Base-by-base conservation (phyloP, 352 stramenopile species). In the Pythium rhizo-oryzae region DNA sequence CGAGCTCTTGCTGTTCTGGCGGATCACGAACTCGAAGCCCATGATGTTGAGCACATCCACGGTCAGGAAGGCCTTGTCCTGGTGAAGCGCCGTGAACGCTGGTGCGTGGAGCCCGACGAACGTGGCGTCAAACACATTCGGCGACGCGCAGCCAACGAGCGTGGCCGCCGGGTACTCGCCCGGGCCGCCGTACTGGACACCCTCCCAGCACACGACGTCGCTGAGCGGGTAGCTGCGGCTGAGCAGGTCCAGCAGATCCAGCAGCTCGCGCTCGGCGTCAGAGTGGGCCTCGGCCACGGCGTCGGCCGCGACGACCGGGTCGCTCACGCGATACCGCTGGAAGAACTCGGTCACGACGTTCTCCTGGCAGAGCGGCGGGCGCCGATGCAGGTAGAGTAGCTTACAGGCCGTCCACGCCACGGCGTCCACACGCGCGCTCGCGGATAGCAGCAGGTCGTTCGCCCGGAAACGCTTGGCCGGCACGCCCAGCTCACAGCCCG, bases 351-450 rank as follows among this genome's bases (percentile, higher is more conserved):
- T 79, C 23, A 90, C 83, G 28, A 90, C 35, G 52, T 78, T 81
- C 51, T 87, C 80, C 61, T 87, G 80, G 51, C 83, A 92, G 6
- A 92, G 41, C 5, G 72, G 73, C 1, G 83, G 83, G 24, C 78
- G 75, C 5, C 80, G 76, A 12, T 88, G 62, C 33, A 83, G 68
- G 39, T 77, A 84, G 1, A 92, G 60, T 43, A 90, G 55, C 56
- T 86, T 81, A 25, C 83, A 92, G 19, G 72, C 80, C 12, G 71
- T 71, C 81, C 81, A 92, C 11, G 78, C 78, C 24, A 89, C 59
- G 0, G 81, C 74, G 60, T 92, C 83, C 16, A 77, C 78, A n/a
- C 80, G 72, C 13, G 80, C 33, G 59, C 70, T 84, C 41, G 80
- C 53, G 0, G 60, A 74, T 12, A 90, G 63, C 21, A 87, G 54